Percentiles rank a stretch among this genome's conserved stretches.
Evolutionary conservation across 164 flowering plant species (phyloP).

Genomic region (Akebia trifoliata): DNA sequence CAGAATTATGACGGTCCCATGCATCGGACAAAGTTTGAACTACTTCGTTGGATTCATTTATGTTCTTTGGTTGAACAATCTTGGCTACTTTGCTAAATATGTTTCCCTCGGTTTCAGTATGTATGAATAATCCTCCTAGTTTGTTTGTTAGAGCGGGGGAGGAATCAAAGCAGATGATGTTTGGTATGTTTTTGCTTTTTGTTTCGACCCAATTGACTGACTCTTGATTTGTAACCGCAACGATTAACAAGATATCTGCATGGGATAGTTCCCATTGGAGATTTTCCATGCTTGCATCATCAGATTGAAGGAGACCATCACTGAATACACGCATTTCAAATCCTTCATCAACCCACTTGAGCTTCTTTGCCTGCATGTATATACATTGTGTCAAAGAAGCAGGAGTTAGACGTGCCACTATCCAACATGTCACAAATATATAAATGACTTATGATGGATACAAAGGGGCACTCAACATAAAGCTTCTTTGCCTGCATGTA

Average conservation of each 20-base stretch:
- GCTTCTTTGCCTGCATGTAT: conserved; percentile 54
- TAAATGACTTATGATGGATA: neutral
- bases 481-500: conserved; percentile 60
- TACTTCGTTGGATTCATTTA: conserved; percentile 43
- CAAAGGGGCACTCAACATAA: neutral
- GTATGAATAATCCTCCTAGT: conserved; percentile 54
- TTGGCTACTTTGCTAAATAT: conserved; percentile 32
- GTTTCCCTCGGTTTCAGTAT: conserved; percentile 24
- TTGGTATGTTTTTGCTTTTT: conserved; percentile 39
- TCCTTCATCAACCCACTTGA: conserved; percentile 90
- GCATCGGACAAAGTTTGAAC: conserved; percentile 64
- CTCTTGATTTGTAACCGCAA: conserved; percentile 51
- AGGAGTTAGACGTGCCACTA: neutral
- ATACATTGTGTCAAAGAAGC: neutral
- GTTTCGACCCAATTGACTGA: conserved; percentile 55
- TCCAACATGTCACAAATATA: neutral
- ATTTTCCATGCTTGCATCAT: conserved; percentile 19
- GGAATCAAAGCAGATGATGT: conserved; percentile 74
- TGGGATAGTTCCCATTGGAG: conserved; percentile 28
- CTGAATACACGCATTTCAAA: conserved; percentile 70
- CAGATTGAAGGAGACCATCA: conserved; percentile 30
- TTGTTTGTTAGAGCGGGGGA: conserved; percentile 52
- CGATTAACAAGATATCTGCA: conserved; percentile 64
- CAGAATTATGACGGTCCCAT: conserved; percentile 79
- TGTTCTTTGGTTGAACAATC: conserved; percentile 21